Percentiles rank a stretch among this genome's conserved stretches.
These are phyloP conservation scores for Maudiozyma serrabonitensis DNA, from an alignment of 805 yeast genomes.

Conservation along the genomic window DNA sequence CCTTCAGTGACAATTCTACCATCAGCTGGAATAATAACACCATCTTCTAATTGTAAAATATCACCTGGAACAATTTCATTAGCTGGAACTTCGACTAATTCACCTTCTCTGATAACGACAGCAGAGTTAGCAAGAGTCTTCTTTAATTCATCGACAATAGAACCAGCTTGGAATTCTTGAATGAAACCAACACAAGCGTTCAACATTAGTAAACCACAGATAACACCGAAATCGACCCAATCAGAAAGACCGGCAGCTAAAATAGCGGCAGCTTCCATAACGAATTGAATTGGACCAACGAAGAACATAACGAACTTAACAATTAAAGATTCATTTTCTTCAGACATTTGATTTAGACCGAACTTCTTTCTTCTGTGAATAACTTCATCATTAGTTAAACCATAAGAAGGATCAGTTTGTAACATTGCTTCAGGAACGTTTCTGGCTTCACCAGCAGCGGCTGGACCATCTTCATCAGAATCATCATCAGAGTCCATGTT, in stretches of 20 bases:
- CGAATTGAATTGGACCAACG: slow-evolving; percentile 94
- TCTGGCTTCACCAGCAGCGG: slow-evolving; percentile 51
- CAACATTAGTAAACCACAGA: slow-evolving; percentile 73
- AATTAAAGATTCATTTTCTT: slow-evolving; percentile 71
- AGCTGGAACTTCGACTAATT: slow-evolving; percentile 63
- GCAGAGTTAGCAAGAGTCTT: slow-evolving; percentile 91
- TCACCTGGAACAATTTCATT: slow-evolving; percentile 93
- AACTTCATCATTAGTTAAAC: slow-evolving; percentile 74
- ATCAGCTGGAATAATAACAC: slow-evolving; percentile 87
- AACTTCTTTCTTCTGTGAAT: slow-evolving; percentile 77
- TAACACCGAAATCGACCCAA: slow-evolving; percentile 99
- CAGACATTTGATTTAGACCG: slow-evolving; percentile 86
- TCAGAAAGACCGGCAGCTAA: slow-evolving; percentile 94
- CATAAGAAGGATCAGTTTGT: slow-evolving; percentile 68
- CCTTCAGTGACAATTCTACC: slow-evolving; percentile 84
- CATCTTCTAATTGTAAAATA: slow-evolving; percentile 84
- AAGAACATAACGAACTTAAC: slow-evolving; percentile 79
- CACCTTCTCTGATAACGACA: slow-evolving; percentile 74
- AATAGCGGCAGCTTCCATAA: slow-evolving; percentile 94
- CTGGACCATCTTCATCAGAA: slow-evolving; percentile 34
- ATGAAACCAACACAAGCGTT: slow-evolving; percentile 93
- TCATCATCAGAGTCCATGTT: slow-evolving; percentile 42
- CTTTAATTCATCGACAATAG: slow-evolving; percentile 92
- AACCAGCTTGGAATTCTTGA: slow-evolving; percentile 97
- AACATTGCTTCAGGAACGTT: slow-evolving; percentile 80